These are phyloP conservation scores for Suillus lakei DNA, from an alignment of 768 basidiomycete species.

Conservation along the genomic window DNA sequence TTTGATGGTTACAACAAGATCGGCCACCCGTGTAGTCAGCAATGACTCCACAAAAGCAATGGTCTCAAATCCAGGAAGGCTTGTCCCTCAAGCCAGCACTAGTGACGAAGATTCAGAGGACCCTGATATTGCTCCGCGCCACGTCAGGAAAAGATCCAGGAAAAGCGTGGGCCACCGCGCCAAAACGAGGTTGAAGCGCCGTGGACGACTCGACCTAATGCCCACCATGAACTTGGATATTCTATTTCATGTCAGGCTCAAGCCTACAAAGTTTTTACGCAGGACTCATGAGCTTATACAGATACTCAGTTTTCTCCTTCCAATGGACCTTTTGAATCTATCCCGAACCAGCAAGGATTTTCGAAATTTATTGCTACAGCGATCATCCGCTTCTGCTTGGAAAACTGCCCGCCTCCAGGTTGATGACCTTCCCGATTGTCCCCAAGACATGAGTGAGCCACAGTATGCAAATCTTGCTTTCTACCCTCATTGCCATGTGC, in stretches of 20 bases:
- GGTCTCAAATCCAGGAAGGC: background rate
- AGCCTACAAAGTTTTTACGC: background rate
- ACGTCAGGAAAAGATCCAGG: slow-evolving; percentile 3
- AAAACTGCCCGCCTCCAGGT: slow-evolving; percentile 41
- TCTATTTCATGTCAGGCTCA: slow-evolving; percentile 11
- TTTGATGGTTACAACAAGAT: slow-evolving; percentile 2
- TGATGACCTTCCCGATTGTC: slow-evolving; percentile 45
- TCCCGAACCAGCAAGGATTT: slow-evolving; percentile 42
- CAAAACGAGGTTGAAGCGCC: slow-evolving; percentile 1
- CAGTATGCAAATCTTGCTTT: slow-evolving; percentile 53
- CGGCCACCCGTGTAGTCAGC: background rate
- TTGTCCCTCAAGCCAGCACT: background rate
- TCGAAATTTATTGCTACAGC: slow-evolving; percentile 37
- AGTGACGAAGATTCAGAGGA: slow-evolving; percentile 3
- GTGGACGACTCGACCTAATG: slow-evolving; percentile 27
- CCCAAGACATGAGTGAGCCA: slow-evolving; percentile 47
- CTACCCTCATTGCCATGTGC: slow-evolving; percentile 5
- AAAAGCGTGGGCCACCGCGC: background rate
- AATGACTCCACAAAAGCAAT: background rate
- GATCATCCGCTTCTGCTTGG: slow-evolving; percentile 36
- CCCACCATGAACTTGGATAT: slow-evolving; percentile 28
- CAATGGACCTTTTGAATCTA: slow-evolving; percentile 47
- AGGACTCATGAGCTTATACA: slow-evolving; percentile 18
- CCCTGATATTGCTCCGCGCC: background rate
- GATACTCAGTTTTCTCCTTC: slow-evolving; percentile 43